phyloP scores from a whole-genome alignment of 2,329 filamentous ascomycete species.

The Claviceps sp. region DNA sequence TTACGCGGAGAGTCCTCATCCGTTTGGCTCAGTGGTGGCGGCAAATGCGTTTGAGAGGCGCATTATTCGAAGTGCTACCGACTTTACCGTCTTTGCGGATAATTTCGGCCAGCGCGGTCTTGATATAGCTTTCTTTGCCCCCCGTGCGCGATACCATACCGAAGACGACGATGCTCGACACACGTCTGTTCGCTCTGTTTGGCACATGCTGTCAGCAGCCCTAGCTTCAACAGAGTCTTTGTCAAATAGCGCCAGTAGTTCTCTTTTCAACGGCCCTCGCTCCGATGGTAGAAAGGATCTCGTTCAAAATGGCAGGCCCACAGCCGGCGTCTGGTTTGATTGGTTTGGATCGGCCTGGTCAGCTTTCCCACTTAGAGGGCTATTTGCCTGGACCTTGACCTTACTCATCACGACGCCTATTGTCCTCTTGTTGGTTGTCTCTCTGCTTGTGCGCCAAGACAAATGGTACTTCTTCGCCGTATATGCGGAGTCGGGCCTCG shows the following conservation, averaged over 20 bases:
- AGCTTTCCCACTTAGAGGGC: constrained; percentile 63
- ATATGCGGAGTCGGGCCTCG: constrained; percentile 36
- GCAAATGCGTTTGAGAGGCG: constrained; percentile 74
- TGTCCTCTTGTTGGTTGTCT: constrained; percentile 53
- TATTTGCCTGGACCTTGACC: constrained; percentile 80
- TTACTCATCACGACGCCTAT: constrained; percentile 71
- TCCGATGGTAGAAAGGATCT: constrained; percentile 43
- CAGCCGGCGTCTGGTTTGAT: constrained; percentile 83
- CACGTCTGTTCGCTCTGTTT: constrained; percentile 57
- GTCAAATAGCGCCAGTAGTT: constrained; percentile 48
- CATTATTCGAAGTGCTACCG: constrained; percentile 72
- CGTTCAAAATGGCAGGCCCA: constrained; percentile 52
- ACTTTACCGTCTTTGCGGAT: constrained; percentile 73
- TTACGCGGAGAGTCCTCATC: constrained; percentile 58
- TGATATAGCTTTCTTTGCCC: constrained; percentile 84
- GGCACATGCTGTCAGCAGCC: constrained; percentile 89
- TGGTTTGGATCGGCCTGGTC: constrained; percentile 70
- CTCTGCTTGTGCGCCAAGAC: constrained; percentile 55
- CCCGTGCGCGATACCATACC: constrained; percentile 80
- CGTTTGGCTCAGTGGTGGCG: constrained; percentile 72
- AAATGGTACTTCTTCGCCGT: constrained; percentile 83
- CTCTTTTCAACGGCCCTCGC: constrained; percentile 49
- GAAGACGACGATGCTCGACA: constrained; percentile 75
- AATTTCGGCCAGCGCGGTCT: constrained; percentile 72
- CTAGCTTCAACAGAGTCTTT: constrained; percentile 61